Evolutionary conservation across 2,329 filamentous ascomycete species (phyloP), one percentile per base, ranked within the genome.

Genomic region (Fusarium nanum): DNA sequence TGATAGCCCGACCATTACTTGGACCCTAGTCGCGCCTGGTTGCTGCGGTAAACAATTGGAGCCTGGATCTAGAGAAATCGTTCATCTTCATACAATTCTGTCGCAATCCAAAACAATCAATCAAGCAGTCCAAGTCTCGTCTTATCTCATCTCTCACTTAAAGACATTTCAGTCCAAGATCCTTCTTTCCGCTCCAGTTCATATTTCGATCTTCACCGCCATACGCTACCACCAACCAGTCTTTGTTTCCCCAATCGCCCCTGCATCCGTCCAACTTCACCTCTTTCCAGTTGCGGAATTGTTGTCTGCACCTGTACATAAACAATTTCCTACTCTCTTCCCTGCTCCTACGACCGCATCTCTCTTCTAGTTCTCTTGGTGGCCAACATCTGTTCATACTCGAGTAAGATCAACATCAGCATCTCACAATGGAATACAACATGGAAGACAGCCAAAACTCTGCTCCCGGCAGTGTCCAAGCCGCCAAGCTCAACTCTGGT

Each of bases 371-470:
- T 22, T 57, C 57, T 68, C 52, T 69, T 58, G 56, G 32, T 53
- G 52, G 48, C 20, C 60, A 41, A 18, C 49, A 52, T 62, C 56
- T 61, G 48, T 63, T 46, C 20, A 23, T 50, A 55, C 48, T 56
- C 23, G 32, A 47, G 22, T 44, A 41, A 22, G 37, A 54, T 64
- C 57, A 48, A 34, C 62, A 64, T 56, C 56, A 66, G 20, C 40
- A 58, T 56, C 65, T 59, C 52, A 60, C 57, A 61, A 82, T 84
- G 82, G 79, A 82, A 63, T 85, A 81, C 77, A 77, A 80, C 64
- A 83, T 81, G 80, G 83, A 82, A 70, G 77, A 92, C 74, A 87
- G 83, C 56, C 91, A 93, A 80, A 93, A 91, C 81, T 84, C 90
- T 57, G 87, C 87, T 25, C 89, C 89, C 30, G 88, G 89, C 73